Conservation (phyloP, 306 rosid genomes). For the Lithocarpus polystachyus region DNA sequence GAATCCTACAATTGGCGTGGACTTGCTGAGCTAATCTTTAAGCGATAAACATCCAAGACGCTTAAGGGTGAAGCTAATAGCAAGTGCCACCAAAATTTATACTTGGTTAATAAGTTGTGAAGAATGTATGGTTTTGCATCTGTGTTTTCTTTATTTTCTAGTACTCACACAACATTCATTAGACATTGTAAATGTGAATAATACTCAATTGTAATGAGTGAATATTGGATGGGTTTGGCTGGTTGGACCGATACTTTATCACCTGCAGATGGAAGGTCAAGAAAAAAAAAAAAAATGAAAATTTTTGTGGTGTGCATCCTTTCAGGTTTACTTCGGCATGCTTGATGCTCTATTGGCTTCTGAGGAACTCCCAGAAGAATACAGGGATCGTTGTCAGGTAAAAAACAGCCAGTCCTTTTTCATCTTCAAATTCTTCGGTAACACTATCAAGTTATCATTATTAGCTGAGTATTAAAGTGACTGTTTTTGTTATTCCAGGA, state of each 20-base stretch:
- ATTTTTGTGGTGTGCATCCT: neutral
- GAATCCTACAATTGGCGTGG: no score
- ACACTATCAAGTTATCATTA: neutral
- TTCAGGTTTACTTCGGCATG: slow-evolving; percentile 51
- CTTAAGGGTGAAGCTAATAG: neutral
- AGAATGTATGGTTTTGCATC: neutral
- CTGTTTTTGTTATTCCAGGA: slow-evolving; percentile 27
- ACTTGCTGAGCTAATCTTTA: neutral
- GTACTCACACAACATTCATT: neutral
- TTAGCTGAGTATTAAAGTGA: neutral
- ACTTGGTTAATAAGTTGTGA: neutral
- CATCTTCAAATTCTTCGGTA: neutral
- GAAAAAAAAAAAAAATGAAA: neutral
- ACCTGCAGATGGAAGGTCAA: neutral
- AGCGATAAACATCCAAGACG: neutral
- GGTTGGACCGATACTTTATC: neutral
- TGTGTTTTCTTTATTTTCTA: neutral
- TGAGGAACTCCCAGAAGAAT: slow-evolving; percentile 51
- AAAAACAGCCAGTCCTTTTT: neutral
- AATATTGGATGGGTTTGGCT: neutral
- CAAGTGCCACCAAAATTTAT: neutral
- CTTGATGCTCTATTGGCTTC: slow-evolving; percentile 53
- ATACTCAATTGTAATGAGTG: neutral
- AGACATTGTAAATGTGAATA: neutral
- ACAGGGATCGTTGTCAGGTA: slow-evolving; percentile 42